Evolutionary conservation across 805 yeast genomes (phyloP).

Genomic region (Candida cerambycidarum): DNA sequence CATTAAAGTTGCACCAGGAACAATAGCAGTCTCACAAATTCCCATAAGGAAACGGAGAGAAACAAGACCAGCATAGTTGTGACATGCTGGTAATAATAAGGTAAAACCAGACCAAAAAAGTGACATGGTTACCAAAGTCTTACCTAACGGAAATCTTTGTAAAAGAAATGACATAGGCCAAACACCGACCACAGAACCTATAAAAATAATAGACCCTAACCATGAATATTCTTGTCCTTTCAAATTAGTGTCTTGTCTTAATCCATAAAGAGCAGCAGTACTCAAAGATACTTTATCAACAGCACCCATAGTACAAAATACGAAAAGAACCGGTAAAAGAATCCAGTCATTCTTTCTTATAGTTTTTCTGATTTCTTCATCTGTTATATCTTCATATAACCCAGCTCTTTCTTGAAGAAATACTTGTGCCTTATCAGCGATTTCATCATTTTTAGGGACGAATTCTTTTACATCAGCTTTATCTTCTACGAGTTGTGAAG

Average conservation of each 20-base stretch:
- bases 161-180: constrained; percentile 20
- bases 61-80: constrained; percentile 16
- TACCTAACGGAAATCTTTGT: constrained; percentile 23
- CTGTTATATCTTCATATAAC: constrained; percentile 16
- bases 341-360: constrained; percentile 17
- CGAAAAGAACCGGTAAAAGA: constrained; percentile 15
- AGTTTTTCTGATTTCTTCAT: constrained; percentile 13
- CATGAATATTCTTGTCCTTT: constrained; percentile 19
- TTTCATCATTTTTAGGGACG: background rate
- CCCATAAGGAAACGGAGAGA: constrained; percentile 21
- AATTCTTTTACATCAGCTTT: background rate
- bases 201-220: constrained; percentile 18
- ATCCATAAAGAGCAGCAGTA: constrained; percentile 22
- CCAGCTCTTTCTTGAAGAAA: constrained; percentile 14
- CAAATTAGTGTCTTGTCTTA: constrained; percentile 15
- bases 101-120: constrained; percentile 17
- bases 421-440: constrained; percentile 15
- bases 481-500: background rate
- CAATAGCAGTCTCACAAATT: constrained; percentile 28
- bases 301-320: constrained; percentile 20
- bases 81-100: constrained; percentile 16
- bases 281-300: constrained; percentile 20
- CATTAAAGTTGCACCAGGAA: constrained; percentile 19
- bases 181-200: constrained; percentile 20
- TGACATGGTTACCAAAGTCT: constrained; percentile 22